Base-by-base conservation (phyloP, 2,329 filamentous ascomycete genomes). In the Beauveria sp. region DNA sequence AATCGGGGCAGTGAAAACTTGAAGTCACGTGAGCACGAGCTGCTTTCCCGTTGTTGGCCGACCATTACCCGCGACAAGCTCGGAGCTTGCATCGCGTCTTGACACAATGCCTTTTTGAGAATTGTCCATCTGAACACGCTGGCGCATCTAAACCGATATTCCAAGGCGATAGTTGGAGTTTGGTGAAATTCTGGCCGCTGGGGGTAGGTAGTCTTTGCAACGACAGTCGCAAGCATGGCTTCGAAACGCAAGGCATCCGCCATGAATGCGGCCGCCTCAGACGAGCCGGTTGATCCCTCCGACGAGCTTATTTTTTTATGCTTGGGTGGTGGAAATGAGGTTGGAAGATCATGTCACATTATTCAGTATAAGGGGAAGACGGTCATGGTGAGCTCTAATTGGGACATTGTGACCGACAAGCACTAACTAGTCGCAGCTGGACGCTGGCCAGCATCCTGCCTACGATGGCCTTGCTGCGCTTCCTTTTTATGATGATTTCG, bases 311-410 rank as follows among this genome's bases (percentile, higher is more conserved):
- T 92, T 78, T 99, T 99, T 70, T 83, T 96, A 60, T 96, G 91
- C 69, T 79, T 99, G 43, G 95, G 95, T 64, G 95, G 95, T 64
- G 95, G 95, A 67, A 98, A 97, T 74, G 95, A 99, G 77, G 95
- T 99, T 64, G 95, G 95, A 59, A 84, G 95, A 66, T 98, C 95
- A 66, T 98, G 95, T 75, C 95, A 99, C 73, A 96, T 99, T 68
- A 87, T 99, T 63, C 92, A 98, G 71, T 99, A 99, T 83, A 99
- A 98, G 77, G 95, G 95, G 64, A 99, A 99, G 77, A 98, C 93
- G 6, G 91, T 99, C 67, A 99, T 99, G 95, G 92, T 96, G 79
- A 68, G 70, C 20, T 55, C 22, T 5, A 20, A 24, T 14, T 5
- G 16, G 10, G 6, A 38, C n/a, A 30, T 7, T 16, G 12, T 18